Conservation (phyloP, 1,139 yeast species). For the Pichia terricola region DNA sequence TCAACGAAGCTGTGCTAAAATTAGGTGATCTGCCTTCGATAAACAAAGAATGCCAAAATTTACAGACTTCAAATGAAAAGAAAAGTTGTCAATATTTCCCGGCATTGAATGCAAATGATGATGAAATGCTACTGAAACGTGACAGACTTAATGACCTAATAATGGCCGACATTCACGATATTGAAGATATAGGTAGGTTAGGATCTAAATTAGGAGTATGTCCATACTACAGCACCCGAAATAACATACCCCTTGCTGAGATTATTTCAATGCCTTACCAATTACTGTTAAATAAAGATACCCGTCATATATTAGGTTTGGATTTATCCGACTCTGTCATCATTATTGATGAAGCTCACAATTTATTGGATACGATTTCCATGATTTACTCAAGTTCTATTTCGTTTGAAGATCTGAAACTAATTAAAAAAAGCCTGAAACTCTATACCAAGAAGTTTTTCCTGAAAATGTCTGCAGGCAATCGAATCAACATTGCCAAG, state of each 20-base stretch:
- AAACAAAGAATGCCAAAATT: conserved; percentile 75
- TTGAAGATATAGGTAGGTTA: conserved; percentile 62
- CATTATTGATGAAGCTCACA: conserved; percentile 90
- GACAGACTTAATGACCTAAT: conserved; percentile 50
- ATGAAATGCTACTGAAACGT: conserved; percentile 25
- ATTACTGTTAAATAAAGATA: conserved; percentile 52
- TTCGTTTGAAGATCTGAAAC: conserved; percentile 38
- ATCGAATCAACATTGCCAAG: conserved; percentile 61
- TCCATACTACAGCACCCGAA: conserved; percentile 73
- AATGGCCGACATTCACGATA: conserved; percentile 61
- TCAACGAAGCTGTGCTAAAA: conserved; percentile 47
- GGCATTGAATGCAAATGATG: conserved; percentile 29
- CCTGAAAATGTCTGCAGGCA: conserved; percentile 59
- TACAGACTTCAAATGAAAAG: conserved; percentile 38
- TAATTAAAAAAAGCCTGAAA: conserved; percentile 38
- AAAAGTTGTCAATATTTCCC: conserved; percentile 36
- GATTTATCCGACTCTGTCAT: conserved; percentile 57
- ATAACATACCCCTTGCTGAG: conserved; percentile 51
- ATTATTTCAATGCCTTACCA: conserved; percentile 83
- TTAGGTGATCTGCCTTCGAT: conserved; percentile 44
- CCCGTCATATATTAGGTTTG: conserved; percentile 53
- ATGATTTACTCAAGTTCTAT: conserved; percentile 59
- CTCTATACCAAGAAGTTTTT: conserved; percentile 52
- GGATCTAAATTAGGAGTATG: conserved; percentile 57
- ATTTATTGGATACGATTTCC: conserved; percentile 67